Evolutionary conservation across 2,329 filamentous ascomycete species (phyloP).

Genomic region (Fusarium equiseti): DNA sequence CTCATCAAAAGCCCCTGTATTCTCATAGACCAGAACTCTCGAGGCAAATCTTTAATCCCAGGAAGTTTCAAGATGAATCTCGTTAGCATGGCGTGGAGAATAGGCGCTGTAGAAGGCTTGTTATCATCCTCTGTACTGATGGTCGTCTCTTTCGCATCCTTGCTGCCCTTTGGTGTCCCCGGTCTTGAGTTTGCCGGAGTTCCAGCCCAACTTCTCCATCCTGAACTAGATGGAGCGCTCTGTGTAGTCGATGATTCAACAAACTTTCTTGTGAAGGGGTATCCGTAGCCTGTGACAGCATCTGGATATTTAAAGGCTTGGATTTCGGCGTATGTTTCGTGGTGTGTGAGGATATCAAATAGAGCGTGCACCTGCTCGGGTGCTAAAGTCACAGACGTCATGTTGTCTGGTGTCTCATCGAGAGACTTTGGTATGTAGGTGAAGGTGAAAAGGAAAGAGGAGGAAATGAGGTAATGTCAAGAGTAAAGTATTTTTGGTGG

Average conservation of each 20-base stretch:
- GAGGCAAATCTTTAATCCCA: slow-evolving; percentile 71
- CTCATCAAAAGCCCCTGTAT: slow-evolving; percentile 70
- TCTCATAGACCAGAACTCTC: slow-evolving; percentile 74
- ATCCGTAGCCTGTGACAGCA: slow-evolving; percentile 75
- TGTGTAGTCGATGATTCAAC: slow-evolving; percentile 27
- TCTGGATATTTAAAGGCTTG: slow-evolving; percentile 75
- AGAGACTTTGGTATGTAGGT: neutral
- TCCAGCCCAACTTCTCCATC: slow-evolving; percentile 37
- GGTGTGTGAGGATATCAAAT: slow-evolving; percentile 70
- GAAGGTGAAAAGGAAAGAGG: neutral
- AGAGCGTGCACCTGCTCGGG: slow-evolving; percentile 63
- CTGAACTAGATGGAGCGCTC: slow-evolving; percentile 22
- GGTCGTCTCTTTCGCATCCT: slow-evolving; percentile 12
- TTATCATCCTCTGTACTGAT: slow-evolving; percentile 39
- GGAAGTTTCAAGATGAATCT: slow-evolving; percentile 75
- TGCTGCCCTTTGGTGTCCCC: slow-evolving; percentile 45
- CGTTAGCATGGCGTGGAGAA: slow-evolving; percentile 76
- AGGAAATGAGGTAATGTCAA: neutral
- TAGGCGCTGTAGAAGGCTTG: slow-evolving; percentile 65
- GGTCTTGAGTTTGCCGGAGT: slow-evolving; percentile 45
- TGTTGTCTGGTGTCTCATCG: slow-evolving; percentile 36
- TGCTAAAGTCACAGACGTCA: slow-evolving; percentile 47
- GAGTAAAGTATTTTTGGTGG: neutral
- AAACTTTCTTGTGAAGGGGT: slow-evolving; percentile 67
- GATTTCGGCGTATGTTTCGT: slow-evolving; percentile 75